Base-by-base conservation (phyloP, 306 rosid genomes). In the Arachis hypogaea region DNA sequence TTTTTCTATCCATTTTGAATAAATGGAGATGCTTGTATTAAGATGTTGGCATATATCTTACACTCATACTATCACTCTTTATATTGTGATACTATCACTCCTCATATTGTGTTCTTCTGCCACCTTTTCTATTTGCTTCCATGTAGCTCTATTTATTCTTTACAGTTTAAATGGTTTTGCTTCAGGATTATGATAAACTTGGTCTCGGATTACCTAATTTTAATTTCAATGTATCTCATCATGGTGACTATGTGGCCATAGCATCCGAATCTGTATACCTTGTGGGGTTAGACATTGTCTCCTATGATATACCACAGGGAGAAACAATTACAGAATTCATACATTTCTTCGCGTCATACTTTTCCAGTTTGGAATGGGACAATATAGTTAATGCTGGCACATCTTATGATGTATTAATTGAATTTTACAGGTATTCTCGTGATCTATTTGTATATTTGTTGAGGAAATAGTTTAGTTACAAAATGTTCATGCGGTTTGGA, bases 251-350 rank as follows among this genome's bases (percentile, higher is more conserved):
- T 78, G 98, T 93, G 55, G 96, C 90, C 12, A 89, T 93, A 79
- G 98, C 94, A 74, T 91, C 97, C 36, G 98, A 89, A 78, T 96
- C 98, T 22, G 45, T 93, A 56, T 91, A 92, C 75, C 86, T 91
- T 70, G 98, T 88, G 69, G 98, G 97, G 59, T 57, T 93, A 78
- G 98, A 93, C 76, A 73, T 93, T 63, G 96, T 93, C 67, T 88
- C 90, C 28, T 76, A 55, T 74, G 83, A 43, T 71, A 64, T 80
- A 62, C 97, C 98, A 38, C 79, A 58, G 51, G 85, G 84, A 50
- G 98, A 81, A 82, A 83, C 91, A 5, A 73, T 81, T 61, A 2
- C 49, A 14, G 83, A 84, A 42, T 91, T 83, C 78, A 76, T 91
- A 69, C 77, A 74, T 3, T 70, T 41, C 73, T 91, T 93, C 90